Evolutionary conservation across 2,329 filamentous ascomycete genomes (phyloP).

Genomic region (Didymella exigua): DNA sequence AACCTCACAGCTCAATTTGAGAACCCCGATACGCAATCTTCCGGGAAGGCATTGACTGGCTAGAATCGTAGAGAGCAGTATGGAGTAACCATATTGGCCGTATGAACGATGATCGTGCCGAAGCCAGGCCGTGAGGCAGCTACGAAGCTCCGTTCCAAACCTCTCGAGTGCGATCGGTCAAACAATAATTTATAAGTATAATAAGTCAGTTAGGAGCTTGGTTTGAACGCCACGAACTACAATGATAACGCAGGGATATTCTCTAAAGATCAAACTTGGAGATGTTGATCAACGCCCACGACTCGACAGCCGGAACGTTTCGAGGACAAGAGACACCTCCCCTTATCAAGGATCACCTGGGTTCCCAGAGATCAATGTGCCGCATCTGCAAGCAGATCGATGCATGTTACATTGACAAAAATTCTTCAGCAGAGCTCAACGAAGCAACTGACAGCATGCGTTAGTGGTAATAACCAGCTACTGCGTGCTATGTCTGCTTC

Average conservation of each 20-base stretch:
- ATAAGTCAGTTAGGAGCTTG: too few relatives aligned
- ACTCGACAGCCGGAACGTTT: not conserved
- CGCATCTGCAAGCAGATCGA: constrained; percentile 26
- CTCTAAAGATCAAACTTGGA: too few relatives aligned
- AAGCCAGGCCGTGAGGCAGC: not conserved
- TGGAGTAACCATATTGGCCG: too few relatives aligned
- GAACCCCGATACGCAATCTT: too few relatives aligned
- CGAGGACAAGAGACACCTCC: not conserved
- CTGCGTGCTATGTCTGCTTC: constrained; percentile 13
- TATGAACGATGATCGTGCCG: not conserved
- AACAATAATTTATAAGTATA: too few relatives aligned
- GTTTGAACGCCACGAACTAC: too few relatives aligned
- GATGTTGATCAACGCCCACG: not conserved
- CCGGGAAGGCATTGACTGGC: too few relatives aligned
- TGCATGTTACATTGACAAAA: constrained; percentile 19
- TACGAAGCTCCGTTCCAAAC: not conserved
- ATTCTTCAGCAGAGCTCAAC: not conserved
- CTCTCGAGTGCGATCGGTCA: too few relatives aligned
- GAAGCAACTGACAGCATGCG: constrained; percentile 8
- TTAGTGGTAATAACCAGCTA: constrained; percentile 8
- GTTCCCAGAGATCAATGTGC: constrained; percentile 11
- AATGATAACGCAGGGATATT: too few relatives aligned
- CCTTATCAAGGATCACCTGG: not conserved
- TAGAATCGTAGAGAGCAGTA: too few relatives aligned
- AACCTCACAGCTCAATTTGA: too few relatives aligned